Conservation (phyloP, 2,329 filamentous ascomycete species). For the Claviceps pazoutovae region DNA sequence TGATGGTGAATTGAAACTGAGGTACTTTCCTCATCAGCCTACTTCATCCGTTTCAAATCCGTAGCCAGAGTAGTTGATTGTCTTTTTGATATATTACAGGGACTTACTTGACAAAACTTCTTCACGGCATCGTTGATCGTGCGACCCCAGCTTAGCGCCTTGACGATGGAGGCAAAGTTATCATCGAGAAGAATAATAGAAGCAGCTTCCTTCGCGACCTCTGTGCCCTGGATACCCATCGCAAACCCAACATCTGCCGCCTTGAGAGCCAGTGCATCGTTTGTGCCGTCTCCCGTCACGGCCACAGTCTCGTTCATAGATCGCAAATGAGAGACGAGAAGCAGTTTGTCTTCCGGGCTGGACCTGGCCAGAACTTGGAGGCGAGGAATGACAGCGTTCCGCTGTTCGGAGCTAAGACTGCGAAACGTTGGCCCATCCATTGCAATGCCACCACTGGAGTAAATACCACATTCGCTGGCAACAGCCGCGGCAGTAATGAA, state of each 20-base stretch:
- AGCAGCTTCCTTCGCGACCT: conserved; percentile 52
- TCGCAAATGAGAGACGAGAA: conserved; percentile 49
- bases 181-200: conserved; percentile 53
- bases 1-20: conserved; percentile 51
- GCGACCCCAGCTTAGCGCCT: conserved; percentile 47
- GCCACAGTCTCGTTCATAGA: conserved; percentile 53
- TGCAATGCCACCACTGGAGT: conserved; percentile 49
- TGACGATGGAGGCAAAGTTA: conserved; percentile 51
- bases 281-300: conserved; percentile 53
- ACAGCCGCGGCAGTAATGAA: conserved; percentile 31
- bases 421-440: conserved; percentile 43
- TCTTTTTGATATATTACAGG: background rate
- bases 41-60: background rate
- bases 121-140: conserved; percentile 50
- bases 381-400: conserved; percentile 40
- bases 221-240: conserved; percentile 53
- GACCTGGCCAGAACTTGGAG: conserved; percentile 56
- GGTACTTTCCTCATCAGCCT: background rate
- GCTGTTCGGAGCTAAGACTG: conserved; percentile 34
- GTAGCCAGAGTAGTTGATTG: background rate
- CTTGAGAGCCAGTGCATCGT: conserved; percentile 52
- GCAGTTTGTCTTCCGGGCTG: conserved; percentile 55
- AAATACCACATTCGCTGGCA: conserved; percentile 27
- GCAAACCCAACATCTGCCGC: conserved; percentile 54
- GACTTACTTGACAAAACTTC: conserved; percentile 44